Evolutionary conservation across 495 filamentous ascomycete genomes (phyloP).

Genomic region (Penicillium cataractarum): DNA sequence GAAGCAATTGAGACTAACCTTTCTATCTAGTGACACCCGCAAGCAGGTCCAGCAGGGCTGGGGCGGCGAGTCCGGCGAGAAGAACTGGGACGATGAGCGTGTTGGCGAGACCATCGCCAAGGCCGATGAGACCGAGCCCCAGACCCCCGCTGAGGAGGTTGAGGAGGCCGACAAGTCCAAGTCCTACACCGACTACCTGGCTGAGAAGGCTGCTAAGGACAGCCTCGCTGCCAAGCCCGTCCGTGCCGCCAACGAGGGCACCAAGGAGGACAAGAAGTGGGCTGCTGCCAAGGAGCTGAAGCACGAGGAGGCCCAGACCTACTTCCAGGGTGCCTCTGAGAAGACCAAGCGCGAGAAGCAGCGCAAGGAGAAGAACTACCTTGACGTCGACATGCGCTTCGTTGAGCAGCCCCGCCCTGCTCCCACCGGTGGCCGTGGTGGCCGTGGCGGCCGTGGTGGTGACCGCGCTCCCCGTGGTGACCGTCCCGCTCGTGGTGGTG

Average conservation of each 20-base stretch:
- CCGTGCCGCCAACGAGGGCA: constrained; percentile 90
- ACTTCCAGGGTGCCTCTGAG: constrained; percentile 72
- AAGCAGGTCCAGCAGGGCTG: constrained; percentile 92
- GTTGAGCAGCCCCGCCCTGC: constrained; percentile 61
- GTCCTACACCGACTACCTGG: constrained; percentile 85
- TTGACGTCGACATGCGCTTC: constrained; percentile 84
- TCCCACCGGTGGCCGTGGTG: constrained; percentile 50
- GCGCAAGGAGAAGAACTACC: constrained; percentile 86
- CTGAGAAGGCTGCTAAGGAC: constrained; percentile 79
- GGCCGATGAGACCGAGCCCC: constrained; percentile 69
- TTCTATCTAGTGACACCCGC: constrained; percentile 70
- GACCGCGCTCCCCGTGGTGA: constrained; percentile 32
- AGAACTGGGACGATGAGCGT: constrained; percentile 85
- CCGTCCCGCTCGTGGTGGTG: constrained; percentile 40
- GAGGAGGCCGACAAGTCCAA: constrained; percentile 88
- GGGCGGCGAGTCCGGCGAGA: constrained; percentile 79
- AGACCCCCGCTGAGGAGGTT: constrained; percentile 47
- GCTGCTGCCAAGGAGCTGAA: constrained; percentile 76
- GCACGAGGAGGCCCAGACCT: constrained; percentile 72
- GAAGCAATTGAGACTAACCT: constrained; percentile 14
- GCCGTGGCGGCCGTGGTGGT: constrained; percentile 54
- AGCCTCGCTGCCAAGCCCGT: constrained; percentile 71
- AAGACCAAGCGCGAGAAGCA: constrained; percentile 87
- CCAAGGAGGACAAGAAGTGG: constrained; percentile 87
- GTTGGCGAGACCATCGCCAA: constrained; percentile 85